Evolutionary conservation across 2,329 filamentous ascomycete species (phyloP).

Genomic region (Sordariomycetes sp.): DNA sequence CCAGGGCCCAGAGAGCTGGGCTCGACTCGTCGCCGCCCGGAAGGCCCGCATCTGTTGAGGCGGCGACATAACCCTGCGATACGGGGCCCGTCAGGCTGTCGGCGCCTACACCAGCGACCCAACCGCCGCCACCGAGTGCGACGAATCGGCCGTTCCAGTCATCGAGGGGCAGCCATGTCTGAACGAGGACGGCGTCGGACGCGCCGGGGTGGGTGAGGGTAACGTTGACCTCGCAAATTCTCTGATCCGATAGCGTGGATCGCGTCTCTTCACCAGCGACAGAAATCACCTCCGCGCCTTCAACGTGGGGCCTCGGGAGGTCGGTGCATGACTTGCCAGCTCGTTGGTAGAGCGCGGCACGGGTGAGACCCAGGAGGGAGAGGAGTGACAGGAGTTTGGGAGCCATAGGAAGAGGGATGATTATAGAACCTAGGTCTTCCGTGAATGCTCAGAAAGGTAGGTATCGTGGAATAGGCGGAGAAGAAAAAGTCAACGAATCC

Average conservation of each 20-base stretch:
- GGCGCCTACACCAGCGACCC: conserved; percentile 3
- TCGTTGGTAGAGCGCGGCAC: not conserved
- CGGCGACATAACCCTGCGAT: not conserved
- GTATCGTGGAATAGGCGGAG: too few species aligned
- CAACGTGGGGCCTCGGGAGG: not conserved
- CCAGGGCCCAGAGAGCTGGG: not conserved
- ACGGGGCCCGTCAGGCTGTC: not conserved
- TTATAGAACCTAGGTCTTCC: not conserved
- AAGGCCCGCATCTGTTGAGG: not conserved
- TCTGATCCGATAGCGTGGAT: not conserved
- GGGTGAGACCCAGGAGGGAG: not conserved
- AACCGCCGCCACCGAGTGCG: conserved; percentile 9
- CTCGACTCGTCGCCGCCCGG: not conserved
- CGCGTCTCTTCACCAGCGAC: not conserved
- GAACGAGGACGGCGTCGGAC: conserved; percentile 8
- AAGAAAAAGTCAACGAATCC: too few species aligned
- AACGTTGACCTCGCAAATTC: conserved; percentile 10
- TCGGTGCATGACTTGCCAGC: not conserved
- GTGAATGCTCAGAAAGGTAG: too few species aligned
- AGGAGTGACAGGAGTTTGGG: not conserved
- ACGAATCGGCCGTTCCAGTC: conserved; percentile 9
- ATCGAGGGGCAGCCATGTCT: conserved; percentile 8
- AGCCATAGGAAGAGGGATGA: not conserved
- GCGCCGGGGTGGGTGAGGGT: conserved; percentile 6
- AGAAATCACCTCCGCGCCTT: not conserved